Evolutionary conservation across 768 basidiomycete species (phyloP).

Genomic region (Myochromella boudieri): DNA sequence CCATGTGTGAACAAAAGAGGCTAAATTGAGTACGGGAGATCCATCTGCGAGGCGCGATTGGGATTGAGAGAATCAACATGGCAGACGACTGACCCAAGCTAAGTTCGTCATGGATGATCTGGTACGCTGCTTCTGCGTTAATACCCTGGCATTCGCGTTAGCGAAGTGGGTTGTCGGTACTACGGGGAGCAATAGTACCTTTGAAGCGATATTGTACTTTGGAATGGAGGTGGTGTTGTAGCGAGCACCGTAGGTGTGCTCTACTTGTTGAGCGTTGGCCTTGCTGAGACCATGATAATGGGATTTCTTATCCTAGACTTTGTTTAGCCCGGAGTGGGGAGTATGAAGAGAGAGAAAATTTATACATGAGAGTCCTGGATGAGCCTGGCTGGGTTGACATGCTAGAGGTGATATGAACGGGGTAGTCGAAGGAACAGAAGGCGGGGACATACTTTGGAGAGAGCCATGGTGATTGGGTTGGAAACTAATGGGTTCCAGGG

Average conservation of each 20-base stretch:
- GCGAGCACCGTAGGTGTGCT: slow-evolving; percentile 57
- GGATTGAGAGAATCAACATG: not conserved
- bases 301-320: slow-evolving; percentile 45
- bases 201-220: slow-evolving; percentile 63
- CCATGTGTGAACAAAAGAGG: slow-evolving; percentile 64
- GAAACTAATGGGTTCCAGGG: not conserved
- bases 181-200: slow-evolving; percentile 29
- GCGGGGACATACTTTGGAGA: slow-evolving; percentile 48
- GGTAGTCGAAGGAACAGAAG: not conserved
- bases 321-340: not conserved
- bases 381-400: slow-evolving; percentile 67
- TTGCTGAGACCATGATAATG: slow-evolving; percentile 35
- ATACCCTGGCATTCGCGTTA: slow-evolving; percentile 49
- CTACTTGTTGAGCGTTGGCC: slow-evolving; percentile 28
- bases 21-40: slow-evolving; percentile 60
- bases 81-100: slow-evolving; percentile 44
- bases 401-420: slow-evolving; percentile 34
- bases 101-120: slow-evolving; percentile 62
- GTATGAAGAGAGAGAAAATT: slow-evolving; percentile 7
- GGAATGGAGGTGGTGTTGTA: slow-evolving; percentile 71
- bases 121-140: slow-evolving; percentile 52
- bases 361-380: slow-evolving; percentile 55
- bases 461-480: slow-evolving; percentile 46
- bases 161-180: not conserved
- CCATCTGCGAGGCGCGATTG: slow-evolving; percentile 40